A percentile compares a stretch with the other conserved stretches of the same genome.
Evolutionary conservation across 495 filamentous ascomycete species (phyloP).

Genomic region (Glonium stellatum): DNA sequence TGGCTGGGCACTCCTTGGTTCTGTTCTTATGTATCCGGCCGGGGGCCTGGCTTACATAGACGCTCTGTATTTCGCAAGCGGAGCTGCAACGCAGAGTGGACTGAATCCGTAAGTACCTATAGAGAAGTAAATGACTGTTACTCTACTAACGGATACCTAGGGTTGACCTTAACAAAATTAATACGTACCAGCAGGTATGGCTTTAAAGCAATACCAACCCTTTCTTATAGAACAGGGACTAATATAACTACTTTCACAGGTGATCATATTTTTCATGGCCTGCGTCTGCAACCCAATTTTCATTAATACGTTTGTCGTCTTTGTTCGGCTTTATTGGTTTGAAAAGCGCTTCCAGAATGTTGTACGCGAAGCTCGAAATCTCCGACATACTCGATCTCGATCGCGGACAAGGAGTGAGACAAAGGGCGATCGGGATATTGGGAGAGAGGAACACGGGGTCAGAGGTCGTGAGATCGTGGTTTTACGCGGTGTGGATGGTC

Average conservation of each 20-base stretch:
- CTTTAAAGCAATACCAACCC: not conserved
- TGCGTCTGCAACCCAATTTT: constrained; percentile 68
- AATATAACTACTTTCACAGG: constrained; percentile 5
- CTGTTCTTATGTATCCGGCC: constrained; percentile 64
- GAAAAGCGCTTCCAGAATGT: constrained; percentile 86
- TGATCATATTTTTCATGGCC: constrained; percentile 52
- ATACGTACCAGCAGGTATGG: constrained; percentile 64
- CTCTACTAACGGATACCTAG: constrained; percentile 30
- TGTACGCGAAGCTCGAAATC: constrained; percentile 50
- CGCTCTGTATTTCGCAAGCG: constrained; percentile 76
- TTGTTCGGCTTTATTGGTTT: constrained; percentile 93
- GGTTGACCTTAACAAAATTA: constrained; percentile 65
- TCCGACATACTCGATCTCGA: constrained; percentile 51
- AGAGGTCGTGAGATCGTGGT: constrained; percentile 67
- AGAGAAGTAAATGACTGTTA: not conserved
- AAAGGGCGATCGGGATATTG: constrained; percentile 36
- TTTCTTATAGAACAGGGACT: not conserved
- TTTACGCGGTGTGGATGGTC: constrained; percentile 47
- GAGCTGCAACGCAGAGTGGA: constrained; percentile 82
- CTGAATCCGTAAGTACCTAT: constrained; percentile 58
- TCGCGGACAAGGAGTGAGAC: constrained; percentile 50
- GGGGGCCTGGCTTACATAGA: constrained; percentile 70
- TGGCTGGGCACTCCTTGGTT: constrained; percentile 57
- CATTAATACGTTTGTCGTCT: constrained; percentile 81
- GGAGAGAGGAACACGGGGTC: constrained; percentile 59